Conservation (phyloP, 371 early-diverging fungal species). For the Actinomortierella ambigua region DNA sequence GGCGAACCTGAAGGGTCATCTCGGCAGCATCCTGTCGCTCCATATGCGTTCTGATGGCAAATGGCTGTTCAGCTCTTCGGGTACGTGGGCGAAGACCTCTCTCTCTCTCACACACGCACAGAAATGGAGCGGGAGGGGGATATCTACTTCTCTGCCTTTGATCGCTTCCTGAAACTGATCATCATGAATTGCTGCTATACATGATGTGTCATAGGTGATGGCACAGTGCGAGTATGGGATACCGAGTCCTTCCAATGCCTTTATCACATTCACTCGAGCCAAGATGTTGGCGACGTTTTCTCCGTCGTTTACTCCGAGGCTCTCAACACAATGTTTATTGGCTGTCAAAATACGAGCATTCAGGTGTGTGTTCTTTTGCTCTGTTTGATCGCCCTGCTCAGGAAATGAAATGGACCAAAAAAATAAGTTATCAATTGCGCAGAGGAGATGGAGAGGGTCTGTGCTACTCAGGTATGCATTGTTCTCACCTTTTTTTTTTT, state of each 20-base stretch:
- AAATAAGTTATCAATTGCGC: too few species aligned
- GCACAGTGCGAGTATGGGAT: conserved; percentile 77
- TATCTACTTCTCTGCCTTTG: too few species aligned
- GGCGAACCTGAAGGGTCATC: conserved; percentile 66
- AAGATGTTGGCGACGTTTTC: conserved; percentile 79
- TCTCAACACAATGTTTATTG: conserved; percentile 66
- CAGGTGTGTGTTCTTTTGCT: conserved; percentile 70
- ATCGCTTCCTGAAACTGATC: too few species aligned
- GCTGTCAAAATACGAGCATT: conserved; percentile 84
- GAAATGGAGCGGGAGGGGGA: background rate
- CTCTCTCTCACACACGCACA: background rate
- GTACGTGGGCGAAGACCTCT: too few species aligned
- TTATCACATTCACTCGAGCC: conserved; percentile 72
- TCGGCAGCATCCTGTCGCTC: conserved; percentile 70
- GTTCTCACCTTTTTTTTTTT: background rate
- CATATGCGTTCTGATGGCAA: conserved; percentile 58
- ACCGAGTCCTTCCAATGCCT: conserved; percentile 62
- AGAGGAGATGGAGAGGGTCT: background rate
- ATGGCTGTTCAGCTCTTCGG: conserved; percentile 75
- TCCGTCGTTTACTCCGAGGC: conserved; percentile 66
- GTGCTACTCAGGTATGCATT: background rate
- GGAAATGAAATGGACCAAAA: too few species aligned
- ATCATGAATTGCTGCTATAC: too few species aligned
- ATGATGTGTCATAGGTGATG: too few species aligned
- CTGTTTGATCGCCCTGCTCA: too few species aligned